These are phyloP conservation scores for Candida adriatica DNA, from an alignment of 805 yeast genomes.

Conservation along the genomic window DNA sequence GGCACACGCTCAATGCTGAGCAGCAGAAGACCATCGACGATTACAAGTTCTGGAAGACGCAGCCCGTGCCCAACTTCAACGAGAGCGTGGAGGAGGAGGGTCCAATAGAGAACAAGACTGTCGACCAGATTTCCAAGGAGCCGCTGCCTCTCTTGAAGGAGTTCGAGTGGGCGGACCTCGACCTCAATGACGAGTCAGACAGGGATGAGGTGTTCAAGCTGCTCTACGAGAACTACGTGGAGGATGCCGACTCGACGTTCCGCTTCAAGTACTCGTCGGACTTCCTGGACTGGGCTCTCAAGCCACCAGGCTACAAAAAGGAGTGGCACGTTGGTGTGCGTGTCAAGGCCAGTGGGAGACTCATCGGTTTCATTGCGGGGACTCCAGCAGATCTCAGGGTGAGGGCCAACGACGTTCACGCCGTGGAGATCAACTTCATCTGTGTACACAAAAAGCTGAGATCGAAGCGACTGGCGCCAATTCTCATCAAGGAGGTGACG, in stretches of 20 bases:
- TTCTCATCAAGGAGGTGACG: conserved; percentile 88
- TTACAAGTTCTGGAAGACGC: conserved; percentile 96
- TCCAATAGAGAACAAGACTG: conserved; percentile 70
- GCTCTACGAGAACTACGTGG: conserved; percentile 87
- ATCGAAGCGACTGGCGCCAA: conserved; percentile 91
- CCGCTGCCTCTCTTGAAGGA: conserved; percentile 65
- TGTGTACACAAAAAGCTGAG: conserved; percentile 92
- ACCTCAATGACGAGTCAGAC: conserved; percentile 47
- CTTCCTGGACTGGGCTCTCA: conserved; percentile 88
- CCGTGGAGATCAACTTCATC: conserved; percentile 88
- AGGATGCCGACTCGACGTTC: conserved; percentile 87
- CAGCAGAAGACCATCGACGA: conserved; percentile 75
- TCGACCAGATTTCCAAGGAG: conserved; percentile 61
- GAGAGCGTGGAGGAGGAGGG: conserved; percentile 66
- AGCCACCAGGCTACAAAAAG: conserved; percentile 84
- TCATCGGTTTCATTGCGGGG: conserved; percentile 90
- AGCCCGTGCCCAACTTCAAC: conserved; percentile 81
- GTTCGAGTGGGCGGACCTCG: conserved; percentile 86
- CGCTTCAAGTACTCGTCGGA: conserved; percentile 82
- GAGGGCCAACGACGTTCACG: conserved; percentile 44
- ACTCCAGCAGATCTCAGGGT: conserved; percentile 70
- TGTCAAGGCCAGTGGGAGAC: conserved; percentile 64
- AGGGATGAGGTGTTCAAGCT: conserved; percentile 74
- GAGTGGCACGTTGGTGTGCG: conserved; percentile 95
- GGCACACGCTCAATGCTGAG: conserved; percentile 39